A percentile compares a stretch with the other conserved stretches of the same genome.
phyloP scores from a whole-genome alignment of 768 basidiomycete species.

The Aureoboletus auriporus region DNA sequence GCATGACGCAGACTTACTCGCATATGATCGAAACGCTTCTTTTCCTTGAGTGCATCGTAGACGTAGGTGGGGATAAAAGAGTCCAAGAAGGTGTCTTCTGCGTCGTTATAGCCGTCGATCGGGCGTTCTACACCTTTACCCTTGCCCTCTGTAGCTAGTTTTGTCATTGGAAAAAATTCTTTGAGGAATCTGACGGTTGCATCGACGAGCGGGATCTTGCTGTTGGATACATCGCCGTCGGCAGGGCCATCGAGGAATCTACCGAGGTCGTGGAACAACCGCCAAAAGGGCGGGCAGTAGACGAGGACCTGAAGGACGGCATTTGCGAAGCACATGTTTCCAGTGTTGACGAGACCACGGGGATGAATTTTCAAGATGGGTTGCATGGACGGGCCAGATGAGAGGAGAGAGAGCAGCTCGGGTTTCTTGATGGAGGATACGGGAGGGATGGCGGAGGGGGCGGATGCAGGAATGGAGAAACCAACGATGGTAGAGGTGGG shows the following conservation, averaged over 20 bases:
- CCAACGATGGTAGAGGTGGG: slow-evolving; percentile 72
- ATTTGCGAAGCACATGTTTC: slow-evolving; percentile 98
- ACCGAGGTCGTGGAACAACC: slow-evolving; percentile 70
- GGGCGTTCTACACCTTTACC: slow-evolving; percentile 40
- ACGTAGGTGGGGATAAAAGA: slow-evolving; percentile 84
- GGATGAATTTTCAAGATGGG: slow-evolving; percentile 44
- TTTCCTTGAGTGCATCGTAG: slow-evolving; percentile 91
- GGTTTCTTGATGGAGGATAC: slow-evolving; percentile 38
- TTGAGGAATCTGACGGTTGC: slow-evolving; percentile 71
- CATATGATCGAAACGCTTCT: slow-evolving; percentile 93
- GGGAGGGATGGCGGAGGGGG: slow-evolving; percentile 21
- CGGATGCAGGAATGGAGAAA: slow-evolving; percentile 62
- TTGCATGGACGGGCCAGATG: slow-evolving; percentile 30
- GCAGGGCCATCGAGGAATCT: slow-evolving; percentile 39
- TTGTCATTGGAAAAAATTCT: slow-evolving; percentile 53
- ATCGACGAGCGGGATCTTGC: slow-evolving; percentile 54
- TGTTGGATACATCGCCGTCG: slow-evolving; percentile 24
- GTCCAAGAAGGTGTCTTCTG: slow-evolving; percentile 50
- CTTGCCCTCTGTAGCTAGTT: slow-evolving; percentile 25
- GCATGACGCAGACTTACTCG: slow-evolving; percentile 47
- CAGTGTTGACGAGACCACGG: slow-evolving; percentile 86
- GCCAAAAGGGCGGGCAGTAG: slow-evolving; percentile 84
- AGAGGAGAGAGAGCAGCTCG: slow-evolving; percentile 55
- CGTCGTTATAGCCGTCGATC: slow-evolving; percentile 26
- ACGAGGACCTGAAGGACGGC: slow-evolving; percentile 88